These are phyloP conservation scores for Sarocladium kiliense DNA, from an alignment of 2,329 filamentous ascomycete genomes.

Conservation along the genomic window DNA sequence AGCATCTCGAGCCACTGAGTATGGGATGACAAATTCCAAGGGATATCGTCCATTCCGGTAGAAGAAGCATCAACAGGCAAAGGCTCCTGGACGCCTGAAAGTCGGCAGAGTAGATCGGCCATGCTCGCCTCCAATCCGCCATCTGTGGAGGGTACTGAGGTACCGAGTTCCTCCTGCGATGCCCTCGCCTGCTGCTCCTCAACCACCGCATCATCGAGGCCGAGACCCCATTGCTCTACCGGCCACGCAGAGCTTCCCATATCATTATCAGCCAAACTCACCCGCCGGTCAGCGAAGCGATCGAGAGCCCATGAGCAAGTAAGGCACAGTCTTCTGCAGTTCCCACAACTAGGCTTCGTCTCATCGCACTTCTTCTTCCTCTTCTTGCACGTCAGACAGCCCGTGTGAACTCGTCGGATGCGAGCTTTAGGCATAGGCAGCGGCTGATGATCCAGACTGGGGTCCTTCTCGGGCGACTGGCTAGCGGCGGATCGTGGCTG, in stretches of 20 bases:
- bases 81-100: background rate
- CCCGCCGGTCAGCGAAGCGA: conserved; percentile 13
- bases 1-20: conserved; percentile 17
- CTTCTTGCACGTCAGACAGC: conserved; percentile 27
- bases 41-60: background rate
- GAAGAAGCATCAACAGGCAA: background rate
- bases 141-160: background rate
- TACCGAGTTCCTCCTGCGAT: background rate
- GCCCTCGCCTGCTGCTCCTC: background rate
- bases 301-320: conserved; percentile 24
- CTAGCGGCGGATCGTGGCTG: conserved; percentile 17
- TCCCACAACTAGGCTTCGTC: conserved; percentile 26
- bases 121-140: background rate
- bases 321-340: conserved; percentile 30
- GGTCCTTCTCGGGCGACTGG: background rate
- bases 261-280: background rate
- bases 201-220: background rate
- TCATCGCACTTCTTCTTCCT: conserved; percentile 42
- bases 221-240: background rate
- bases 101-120: background rate
- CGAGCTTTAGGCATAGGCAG: conserved; percentile 23
- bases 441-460: conserved; percentile 6
- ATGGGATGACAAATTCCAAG: background rate
- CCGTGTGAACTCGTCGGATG: conserved; percentile 28
- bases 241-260: background rate